Base-by-base conservation (phyloP, 169 alveolate species). In the Perkinsus chesapeaki region DNA sequence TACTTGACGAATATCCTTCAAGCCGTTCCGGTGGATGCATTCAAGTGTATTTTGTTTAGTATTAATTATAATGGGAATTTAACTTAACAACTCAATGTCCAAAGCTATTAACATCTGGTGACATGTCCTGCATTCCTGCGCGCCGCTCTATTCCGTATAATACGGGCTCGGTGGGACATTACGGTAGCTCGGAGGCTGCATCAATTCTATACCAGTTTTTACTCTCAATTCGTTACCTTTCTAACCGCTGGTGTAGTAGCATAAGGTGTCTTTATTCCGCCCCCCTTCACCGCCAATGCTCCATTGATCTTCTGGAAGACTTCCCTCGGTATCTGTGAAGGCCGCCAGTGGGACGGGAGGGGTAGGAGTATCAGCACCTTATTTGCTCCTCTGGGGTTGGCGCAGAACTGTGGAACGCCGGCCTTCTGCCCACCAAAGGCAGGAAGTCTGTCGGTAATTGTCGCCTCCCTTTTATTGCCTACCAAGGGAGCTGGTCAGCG, bases 11-110 rank as follows among this genome's bases (percentile, higher is more conserved):
- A 60, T 60, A 60, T 60, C 82, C 82, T 60, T 23, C 12, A 60
- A 60, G 82, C 82, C 82, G 82, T 60, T 60, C 82, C 82, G 82
- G 82, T 60, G 82, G 82, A 60, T 60, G 82, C 12, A 60, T 23
- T 20, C 12, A 27, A 0, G 7, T 5, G 82, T 60, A 34, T 60
- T 23, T 5, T 0, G 82, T 60, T 60, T 60, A 60, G 82, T 60
- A 1, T 60, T 60, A 60, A 60, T 60, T 60, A n/a, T n/a, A 1
- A 16, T 23, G 31, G 12, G 12, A 60, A 27, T 34, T 20, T 34
- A 43, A 43, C 60, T 43, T 43, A 43, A 16, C 60, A 43, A 43
- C 60, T 43, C 60, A 43, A n/a, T n/a, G n/a, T n/a, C n/a, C n/a
- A 43, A 43, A 9, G 60, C 60, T 5, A 43, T 43, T n/a, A n/a